Conservation (phyloP, 1,284 basidiomycete genomes). For the Trichosporon coremiiforme region DNA sequence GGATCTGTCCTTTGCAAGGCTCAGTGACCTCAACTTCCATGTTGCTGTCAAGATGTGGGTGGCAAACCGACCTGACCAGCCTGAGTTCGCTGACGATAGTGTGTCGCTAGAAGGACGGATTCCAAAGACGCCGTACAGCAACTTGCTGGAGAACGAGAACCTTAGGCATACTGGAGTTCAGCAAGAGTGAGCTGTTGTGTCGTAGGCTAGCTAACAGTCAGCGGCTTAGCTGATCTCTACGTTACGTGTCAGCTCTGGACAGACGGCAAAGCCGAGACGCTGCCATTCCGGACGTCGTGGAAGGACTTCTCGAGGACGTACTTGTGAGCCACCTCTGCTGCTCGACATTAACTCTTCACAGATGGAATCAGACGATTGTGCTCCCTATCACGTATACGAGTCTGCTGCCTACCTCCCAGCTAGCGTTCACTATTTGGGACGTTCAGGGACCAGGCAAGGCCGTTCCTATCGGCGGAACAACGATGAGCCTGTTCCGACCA, state of each 20-base stretch:
- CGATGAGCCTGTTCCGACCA: conserved; percentile 84
- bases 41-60: conserved; percentile 84
- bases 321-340: conserved; percentile 59
- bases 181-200: conserved; percentile 63
- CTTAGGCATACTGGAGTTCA: conserved; percentile 76
- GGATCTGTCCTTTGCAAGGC: conserved; percentile 86
- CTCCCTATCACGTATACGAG: conserved; percentile 90
- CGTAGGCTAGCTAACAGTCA: conserved; percentile 52
- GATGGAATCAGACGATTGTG: conserved; percentile 94
- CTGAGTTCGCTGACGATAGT: conserved; percentile 56
- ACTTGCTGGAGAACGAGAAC: conserved; percentile 75
- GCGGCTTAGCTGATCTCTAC: conserved; percentile 83
- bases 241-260: conserved; percentile 87
- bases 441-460: conserved; percentile 76
- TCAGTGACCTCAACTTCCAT: conserved; percentile 80
- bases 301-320: conserved; percentile 85
- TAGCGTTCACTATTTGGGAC: conserved; percentile 94
- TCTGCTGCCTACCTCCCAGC: conserved; percentile 80
- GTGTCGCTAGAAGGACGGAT: conserved; percentile 81
- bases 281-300: conserved; percentile 87
- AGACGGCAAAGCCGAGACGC: conserved; percentile 88
- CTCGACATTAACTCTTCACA: conserved; percentile 49
- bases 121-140: conserved; percentile 66
- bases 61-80: conserved; percentile 6
- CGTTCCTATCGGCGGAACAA: conserved; percentile 82